Evolutionary conservation across 495 filamentous ascomycete genomes (phyloP).

Genomic region (Tuber melanosporum): DNA sequence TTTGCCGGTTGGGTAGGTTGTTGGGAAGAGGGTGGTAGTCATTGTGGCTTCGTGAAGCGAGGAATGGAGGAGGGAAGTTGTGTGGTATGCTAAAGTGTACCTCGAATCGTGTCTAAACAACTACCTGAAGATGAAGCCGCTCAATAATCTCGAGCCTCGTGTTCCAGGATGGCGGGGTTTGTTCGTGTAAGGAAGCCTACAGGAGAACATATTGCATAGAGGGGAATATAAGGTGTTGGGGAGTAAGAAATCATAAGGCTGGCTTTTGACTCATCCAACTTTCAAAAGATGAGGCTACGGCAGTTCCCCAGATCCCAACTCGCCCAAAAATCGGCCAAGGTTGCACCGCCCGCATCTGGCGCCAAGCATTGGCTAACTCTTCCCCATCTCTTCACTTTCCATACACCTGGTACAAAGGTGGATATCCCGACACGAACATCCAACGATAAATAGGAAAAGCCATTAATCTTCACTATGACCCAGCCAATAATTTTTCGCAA

Average conservation of each 20-base stretch:
- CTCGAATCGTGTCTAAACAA: neutral
- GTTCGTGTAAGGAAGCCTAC: neutral
- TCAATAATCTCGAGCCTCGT: neutral
- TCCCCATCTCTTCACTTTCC: neutral
- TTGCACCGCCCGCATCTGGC: neutral
- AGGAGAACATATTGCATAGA: neutral
- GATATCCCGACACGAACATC: neutral
- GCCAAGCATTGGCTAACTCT: neutral
- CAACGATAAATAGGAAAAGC: too few species aligned
- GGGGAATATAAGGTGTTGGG: neutral
- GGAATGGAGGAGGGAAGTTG: neutral
- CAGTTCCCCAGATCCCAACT: neutral
- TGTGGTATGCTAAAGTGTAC: neutral
- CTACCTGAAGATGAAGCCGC: neutral
- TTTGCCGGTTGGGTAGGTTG: constrained; percentile 32
- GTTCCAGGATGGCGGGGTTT: neutral
- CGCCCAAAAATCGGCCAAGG: too few species aligned
- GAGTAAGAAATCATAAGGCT: neutral
- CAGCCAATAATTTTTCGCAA: too few species aligned
- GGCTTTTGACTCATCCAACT: neutral
- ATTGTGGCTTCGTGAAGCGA: neutral
- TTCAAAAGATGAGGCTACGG: neutral
- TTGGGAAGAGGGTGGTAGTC: constrained; percentile 35
- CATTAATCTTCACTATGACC: too few species aligned
- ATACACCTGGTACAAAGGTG: neutral